Conservation (phyloP, 768 basidiomycete genomes). For the Pulveroboletus sp. region DNA sequence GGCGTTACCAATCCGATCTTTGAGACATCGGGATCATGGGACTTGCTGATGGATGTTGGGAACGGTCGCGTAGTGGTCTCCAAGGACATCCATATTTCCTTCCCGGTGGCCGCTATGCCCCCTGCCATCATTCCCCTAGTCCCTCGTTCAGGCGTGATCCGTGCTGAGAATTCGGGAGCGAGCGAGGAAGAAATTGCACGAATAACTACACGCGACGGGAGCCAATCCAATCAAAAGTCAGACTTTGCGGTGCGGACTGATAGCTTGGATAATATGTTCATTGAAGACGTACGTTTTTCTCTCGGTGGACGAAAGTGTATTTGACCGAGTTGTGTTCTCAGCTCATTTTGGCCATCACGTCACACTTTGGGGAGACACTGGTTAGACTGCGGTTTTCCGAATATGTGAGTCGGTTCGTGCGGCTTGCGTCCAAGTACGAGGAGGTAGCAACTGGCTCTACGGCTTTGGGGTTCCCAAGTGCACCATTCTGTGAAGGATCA, state of each 20-base stretch:
- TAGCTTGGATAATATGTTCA: constrained; percentile 76
- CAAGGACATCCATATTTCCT: constrained; percentile 69
- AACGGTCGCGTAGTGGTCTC: constrained; percentile 82
- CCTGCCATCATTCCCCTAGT: constrained; percentile 43
- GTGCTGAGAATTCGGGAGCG: constrained; percentile 55
- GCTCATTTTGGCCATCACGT: constrained; percentile 83
- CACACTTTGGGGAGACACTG: constrained; percentile 85
- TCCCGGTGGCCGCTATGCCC: constrained; percentile 42
- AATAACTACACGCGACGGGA: constrained; percentile 40
- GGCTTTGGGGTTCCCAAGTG: constrained; percentile 65
- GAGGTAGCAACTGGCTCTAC: constrained; percentile 73
- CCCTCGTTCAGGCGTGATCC: constrained; percentile 56
- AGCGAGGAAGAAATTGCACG: constrained; percentile 73
- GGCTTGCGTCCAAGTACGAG: constrained; percentile 87
- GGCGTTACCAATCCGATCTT: constrained; percentile 98
- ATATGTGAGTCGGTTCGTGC: constrained; percentile 81
- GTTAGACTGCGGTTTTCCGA: constrained; percentile 89
- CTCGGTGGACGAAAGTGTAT: not conserved
- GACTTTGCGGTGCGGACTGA: constrained; percentile 57
- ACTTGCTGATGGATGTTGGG: constrained; percentile 88
- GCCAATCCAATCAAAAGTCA: constrained; percentile 48
- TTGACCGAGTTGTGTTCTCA: constrained; percentile 1
- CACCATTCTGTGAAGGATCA: constrained; percentile 39
- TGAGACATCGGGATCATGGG: constrained; percentile 84
- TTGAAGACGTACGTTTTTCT: constrained; percentile 74